Evolutionary conservation across 768 basidiomycete genomes (phyloP).

Genomic region (Pholiota microspora): DNA sequence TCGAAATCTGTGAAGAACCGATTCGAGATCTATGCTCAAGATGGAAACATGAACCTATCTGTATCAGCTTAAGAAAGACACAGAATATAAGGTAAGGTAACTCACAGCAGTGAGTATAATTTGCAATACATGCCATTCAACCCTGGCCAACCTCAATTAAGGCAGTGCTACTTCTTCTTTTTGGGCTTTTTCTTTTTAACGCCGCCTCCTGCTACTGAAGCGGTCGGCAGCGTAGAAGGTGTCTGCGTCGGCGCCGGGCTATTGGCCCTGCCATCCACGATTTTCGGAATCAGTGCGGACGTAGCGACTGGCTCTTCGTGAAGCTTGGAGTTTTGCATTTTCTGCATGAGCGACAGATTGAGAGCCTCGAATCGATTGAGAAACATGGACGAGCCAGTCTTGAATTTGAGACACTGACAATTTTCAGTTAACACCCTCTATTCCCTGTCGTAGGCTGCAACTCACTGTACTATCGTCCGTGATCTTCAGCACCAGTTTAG

Average conservation of each 20-base stretch:
- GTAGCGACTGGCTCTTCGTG: slow-evolving; percentile 31
- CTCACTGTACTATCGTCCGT: slow-evolving; percentile 88
- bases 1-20: not conserved
- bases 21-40: not conserved
- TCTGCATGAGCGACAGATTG: slow-evolving; percentile 81
- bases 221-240: slow-evolving; percentile 25
- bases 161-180: slow-evolving; percentile 71
- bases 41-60: not conserved
- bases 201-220: slow-evolving; percentile 48
- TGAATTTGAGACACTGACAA: slow-evolving; percentile 90
- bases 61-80: not conserved
- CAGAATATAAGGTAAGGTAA: not conserved
- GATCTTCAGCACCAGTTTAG: slow-evolving; percentile 89
- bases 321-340: slow-evolving; percentile 68
- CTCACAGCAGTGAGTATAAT: not conserved
- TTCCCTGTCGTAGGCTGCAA: not conserved
- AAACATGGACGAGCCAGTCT: slow-evolving; percentile 91
- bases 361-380: slow-evolving; percentile 95
- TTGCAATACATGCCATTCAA: not conserved
- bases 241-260: slow-evolving; percentile 28
- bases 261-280: slow-evolving; percentile 21
- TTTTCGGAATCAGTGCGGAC: slow-evolving; percentile 10
- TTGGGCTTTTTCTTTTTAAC: slow-evolving; percentile 84
- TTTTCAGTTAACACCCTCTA: not conserved
- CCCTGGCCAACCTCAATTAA: too few relatives aligned